Base-by-base conservation (phyloP, 2,329 filamentous ascomycete genomes). In the Aspergillus sojae region DNA sequence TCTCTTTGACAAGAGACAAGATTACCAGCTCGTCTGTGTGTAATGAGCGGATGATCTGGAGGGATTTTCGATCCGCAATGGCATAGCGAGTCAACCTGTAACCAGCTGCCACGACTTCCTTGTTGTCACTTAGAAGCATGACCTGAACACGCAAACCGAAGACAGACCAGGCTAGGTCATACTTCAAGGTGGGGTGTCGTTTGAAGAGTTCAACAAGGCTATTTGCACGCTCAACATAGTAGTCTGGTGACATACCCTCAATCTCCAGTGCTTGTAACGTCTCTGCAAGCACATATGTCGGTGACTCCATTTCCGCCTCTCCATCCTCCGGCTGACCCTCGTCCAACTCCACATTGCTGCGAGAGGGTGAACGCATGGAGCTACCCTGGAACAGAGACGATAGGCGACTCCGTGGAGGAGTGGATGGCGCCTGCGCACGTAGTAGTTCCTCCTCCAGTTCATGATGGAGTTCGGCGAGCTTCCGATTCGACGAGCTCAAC, bases 161-260 rank as follows among this genome's bases (percentile, higher is more conserved):
- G 1, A 96, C 89, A 4, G 93, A 91, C 95, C 95, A 99, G 1
- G 93, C 94, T 56, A 99, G 82, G 77, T 99, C 96, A 76, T 98
- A 97, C 75, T 99, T 99, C 62, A 99, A 84, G 1, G 92, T 94
- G 1, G 93, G 92, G 77, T 98, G 89, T 59, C 93, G 87, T 77
- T 94, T 97, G 80, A 99, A 96, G n/a, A 99, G 84, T 66, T 96
- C 92, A n/a, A 98, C 95, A 10, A 99, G 84, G 67, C 88, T 91
- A 75, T 99, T 99, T 30, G 93, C 93, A 65, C 93, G 88, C 64
- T 91, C 92, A 58, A 99, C 94, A 74, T 99, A 99, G 80, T 96
- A 97, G 78, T 98, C 95, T 0, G 94, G 90, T 50, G 88, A 87
- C 88, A 97, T 92, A 30, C 92, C 92, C 74, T 93, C 91, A 14